Percentiles rank a stretch among this genome's conserved stretches.
Evolutionary conservation across 257 asterid species (phyloP).

Genomic region (Petunia secreta): DNA sequence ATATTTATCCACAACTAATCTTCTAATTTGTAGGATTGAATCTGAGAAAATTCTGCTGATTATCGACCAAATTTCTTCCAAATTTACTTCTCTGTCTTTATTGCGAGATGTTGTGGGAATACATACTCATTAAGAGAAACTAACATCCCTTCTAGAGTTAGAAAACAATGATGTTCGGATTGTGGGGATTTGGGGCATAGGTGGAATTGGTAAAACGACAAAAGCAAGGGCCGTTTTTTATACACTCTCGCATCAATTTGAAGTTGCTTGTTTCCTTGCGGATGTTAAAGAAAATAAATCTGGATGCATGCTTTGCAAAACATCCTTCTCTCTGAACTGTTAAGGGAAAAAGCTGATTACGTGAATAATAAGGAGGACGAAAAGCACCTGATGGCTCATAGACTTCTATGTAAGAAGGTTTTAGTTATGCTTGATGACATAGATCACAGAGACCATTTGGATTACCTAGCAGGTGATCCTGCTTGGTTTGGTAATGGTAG

Average conservation of each 20-base stretch:
- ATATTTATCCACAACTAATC: too few relatives aligned
- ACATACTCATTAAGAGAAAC: too few relatives aligned
- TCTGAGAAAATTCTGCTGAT: too few relatives aligned
- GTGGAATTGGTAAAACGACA: neutral
- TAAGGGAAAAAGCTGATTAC: neutral
- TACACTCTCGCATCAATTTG: neutral
- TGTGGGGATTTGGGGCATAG: neutral
- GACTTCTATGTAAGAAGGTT: neutral
- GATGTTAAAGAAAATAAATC: too few relatives aligned
- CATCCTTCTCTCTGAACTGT: neutral
- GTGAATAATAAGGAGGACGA: neutral
- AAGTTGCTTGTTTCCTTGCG: too few relatives aligned
- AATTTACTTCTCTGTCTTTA: too few relatives aligned
- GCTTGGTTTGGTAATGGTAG: neutral
- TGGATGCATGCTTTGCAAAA: neutral
- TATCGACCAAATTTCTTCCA: too few relatives aligned
- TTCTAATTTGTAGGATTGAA: too few relatives aligned
- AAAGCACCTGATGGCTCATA: neutral
- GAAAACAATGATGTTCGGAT: neutral
- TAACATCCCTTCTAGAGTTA: too few relatives aligned
- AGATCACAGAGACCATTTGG: neutral
- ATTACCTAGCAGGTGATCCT: neutral
- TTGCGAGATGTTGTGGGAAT: too few relatives aligned
- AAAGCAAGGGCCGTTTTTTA: neutral
- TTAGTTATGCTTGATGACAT: slow-evolving; percentile 14